phyloP scores from a whole-genome alignment of 2,329 filamentous ascomycete genomes.

The Anisogramma anomala region DNA sequence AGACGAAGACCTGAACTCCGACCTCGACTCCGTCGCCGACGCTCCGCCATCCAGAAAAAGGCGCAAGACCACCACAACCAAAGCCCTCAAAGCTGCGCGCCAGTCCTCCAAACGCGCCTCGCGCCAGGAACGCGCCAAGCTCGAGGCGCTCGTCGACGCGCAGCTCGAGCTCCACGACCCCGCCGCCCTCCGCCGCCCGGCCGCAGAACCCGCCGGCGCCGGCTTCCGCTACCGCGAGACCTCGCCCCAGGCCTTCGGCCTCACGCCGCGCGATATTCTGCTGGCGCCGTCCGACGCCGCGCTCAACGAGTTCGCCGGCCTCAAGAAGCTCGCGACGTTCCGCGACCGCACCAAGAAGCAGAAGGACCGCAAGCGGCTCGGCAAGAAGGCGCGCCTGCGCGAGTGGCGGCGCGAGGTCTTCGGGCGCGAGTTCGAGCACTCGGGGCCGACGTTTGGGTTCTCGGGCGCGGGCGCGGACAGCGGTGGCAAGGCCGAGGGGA shows the following conservation, averaged over 20 bases:
- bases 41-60: conserved; percentile 41
- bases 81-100: conserved; percentile 48
- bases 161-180: conserved; percentile 64
- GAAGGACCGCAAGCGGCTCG: conserved; percentile 74
- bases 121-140: conserved; percentile 69
- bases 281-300: conserved; percentile 72
- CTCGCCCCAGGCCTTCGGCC: conserved; percentile 77
- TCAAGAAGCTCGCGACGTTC: conserved; percentile 92
- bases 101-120: conserved; percentile 54
- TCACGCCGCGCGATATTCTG: conserved; percentile 82
- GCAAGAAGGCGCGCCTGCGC: conserved; percentile 82
- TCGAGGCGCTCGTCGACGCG: conserved; percentile 77
- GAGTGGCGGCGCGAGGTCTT: conserved; percentile 68
- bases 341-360: conserved; percentile 80
- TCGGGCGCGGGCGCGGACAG: conserved; percentile 31
- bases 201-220: conserved; percentile 17
- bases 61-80: conserved; percentile 48
- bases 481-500: conserved; percentile 16
- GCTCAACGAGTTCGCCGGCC: conserved; percentile 79
- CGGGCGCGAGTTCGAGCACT: conserved; percentile 44
- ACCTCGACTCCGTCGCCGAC: conserved; percentile 26
- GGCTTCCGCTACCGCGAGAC: conserved; percentile 92
- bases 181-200: conserved; percentile 31
- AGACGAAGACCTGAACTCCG: conserved; percentile 25
- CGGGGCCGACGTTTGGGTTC: conserved; percentile 48